These are phyloP conservation scores for Atractiella rhizophila DNA, from an alignment of 768 basidiomycete species.

Conservation along the genomic window DNA sequence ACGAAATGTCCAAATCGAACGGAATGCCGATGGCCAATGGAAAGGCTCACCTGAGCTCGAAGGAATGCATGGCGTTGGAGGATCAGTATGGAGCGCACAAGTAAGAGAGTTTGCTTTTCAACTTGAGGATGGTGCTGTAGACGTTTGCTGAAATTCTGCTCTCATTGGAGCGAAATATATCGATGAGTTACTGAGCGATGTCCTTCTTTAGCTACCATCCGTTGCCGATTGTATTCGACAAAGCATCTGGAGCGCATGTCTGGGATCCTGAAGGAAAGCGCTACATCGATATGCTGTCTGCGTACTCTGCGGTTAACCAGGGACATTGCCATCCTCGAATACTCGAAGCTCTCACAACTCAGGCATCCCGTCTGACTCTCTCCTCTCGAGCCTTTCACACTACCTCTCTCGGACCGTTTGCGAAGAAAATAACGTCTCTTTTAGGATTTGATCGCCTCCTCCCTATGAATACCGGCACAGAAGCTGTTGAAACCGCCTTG, in stretches of 20 bases:
- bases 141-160: background rate
- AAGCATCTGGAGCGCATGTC: conserved; percentile 53
- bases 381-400: conserved; percentile 95
- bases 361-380: conserved; percentile 71
- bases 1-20: no score
- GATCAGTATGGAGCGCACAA: conserved; percentile 66
- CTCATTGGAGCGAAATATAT: background rate
- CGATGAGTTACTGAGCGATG: background rate
- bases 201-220: conserved; percentile 57
- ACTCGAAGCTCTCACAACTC: conserved; percentile 49
- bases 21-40: no score
- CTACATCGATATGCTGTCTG: conserved; percentile 94
- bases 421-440: conserved; percentile 51
- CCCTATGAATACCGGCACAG: conserved; percentile 99
- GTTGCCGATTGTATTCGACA: conserved; percentile 76
- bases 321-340: conserved; percentile 84
- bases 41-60: no score
- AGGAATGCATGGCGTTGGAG: conserved; percentile 51
- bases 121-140: background rate
- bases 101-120: conserved; percentile 28
- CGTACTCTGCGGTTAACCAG: conserved; percentile 60
- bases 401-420: conserved; percentile 67
- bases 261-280: conserved; percentile 88
- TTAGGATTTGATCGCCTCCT: conserved; percentile 40
- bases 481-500: conserved; percentile 90